Conservation (phyloP, 805 yeast genomes). For the Wickerhamomyces xylosicus region DNA sequence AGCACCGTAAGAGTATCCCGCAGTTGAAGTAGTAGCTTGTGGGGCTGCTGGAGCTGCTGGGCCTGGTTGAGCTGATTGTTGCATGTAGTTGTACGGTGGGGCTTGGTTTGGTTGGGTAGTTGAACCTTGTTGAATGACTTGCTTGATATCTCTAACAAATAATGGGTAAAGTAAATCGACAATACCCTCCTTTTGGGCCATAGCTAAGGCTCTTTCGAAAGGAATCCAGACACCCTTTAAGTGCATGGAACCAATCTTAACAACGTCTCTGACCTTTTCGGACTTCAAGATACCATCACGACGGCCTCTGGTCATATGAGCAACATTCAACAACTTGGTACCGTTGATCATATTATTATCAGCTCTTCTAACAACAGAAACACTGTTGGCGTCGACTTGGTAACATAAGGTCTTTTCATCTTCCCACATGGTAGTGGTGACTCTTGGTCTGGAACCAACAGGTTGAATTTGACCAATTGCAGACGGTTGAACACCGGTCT, state of each 20-base stretch:
- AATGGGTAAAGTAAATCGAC: slow-evolving; percentile 56
- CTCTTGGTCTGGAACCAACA: slow-evolving; percentile 36
- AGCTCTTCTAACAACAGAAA: slow-evolving; percentile 73
- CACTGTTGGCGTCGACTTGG: slow-evolving; percentile 77
- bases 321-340: slow-evolving; percentile 71
- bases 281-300: slow-evolving; percentile 77
- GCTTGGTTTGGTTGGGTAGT: slow-evolving; percentile 17
- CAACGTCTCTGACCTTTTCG: slow-evolving; percentile 70
- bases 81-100: slow-evolving; percentile 11
- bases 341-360: slow-evolving; percentile 84
- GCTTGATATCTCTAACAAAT: slow-evolving; percentile 65
- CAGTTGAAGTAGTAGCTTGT: slow-evolving; percentile 2
- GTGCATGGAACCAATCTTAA: slow-evolving; percentile 81
- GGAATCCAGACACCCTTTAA: slow-evolving; percentile 89
- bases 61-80: slow-evolving; percentile 9
- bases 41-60: background rate
- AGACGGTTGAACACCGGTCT: slow-evolving; percentile 7
- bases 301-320: slow-evolving; percentile 81
- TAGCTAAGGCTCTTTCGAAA: slow-evolving; percentile 68
- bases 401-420: slow-evolving; percentile 79
- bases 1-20: background rate
- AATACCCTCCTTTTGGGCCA: slow-evolving; percentile 75
- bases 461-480: slow-evolving; percentile 21
- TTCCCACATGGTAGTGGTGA: slow-evolving; percentile 86
- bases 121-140: slow-evolving; percentile 27